Evolutionary conservation across 495 filamentous ascomycete species (phyloP).

Genomic region (Penicillium paradoxum): DNA sequence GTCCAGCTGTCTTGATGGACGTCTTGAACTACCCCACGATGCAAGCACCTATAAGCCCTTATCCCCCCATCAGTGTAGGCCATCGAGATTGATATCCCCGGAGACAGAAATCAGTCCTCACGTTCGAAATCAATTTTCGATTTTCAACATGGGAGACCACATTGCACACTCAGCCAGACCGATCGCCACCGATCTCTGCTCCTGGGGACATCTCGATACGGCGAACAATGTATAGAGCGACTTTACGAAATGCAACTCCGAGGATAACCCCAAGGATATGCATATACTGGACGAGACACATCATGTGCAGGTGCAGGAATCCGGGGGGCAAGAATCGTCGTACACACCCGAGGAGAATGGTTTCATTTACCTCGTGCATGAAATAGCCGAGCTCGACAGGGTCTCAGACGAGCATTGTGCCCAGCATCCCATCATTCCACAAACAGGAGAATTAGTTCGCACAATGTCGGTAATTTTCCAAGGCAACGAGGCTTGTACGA

Average conservation of each 20-base stretch:
- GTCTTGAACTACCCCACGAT: background rate
- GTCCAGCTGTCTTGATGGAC: background rate
- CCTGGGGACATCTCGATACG: background rate
- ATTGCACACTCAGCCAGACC: background rate
- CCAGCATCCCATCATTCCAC: constrained; percentile 7
- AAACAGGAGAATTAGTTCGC: constrained; percentile 11
- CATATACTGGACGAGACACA: background rate
- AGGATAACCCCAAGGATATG: background rate
- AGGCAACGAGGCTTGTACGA: background rate
- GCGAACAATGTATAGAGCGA: background rate
- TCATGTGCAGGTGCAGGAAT: constrained; percentile 4
- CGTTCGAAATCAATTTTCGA: background rate
- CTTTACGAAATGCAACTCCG: constrained; percentile 2
- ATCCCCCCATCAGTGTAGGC: background rate
- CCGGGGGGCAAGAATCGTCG: constrained; percentile 9
- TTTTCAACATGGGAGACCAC: background rate
- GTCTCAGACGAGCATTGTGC: background rate
- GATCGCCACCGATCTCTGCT: constrained; percentile 4
- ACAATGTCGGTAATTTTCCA: constrained; percentile 5
- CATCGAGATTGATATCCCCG: background rate
- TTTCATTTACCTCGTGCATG: constrained; percentile 13
- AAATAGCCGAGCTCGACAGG: constrained; percentile 7
- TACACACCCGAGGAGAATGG: constrained; percentile 7
- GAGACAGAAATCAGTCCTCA: background rate
- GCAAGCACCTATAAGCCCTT: background rate